Percentiles rank a stretch among this genome's conserved stretches.
phyloP scores from a whole-genome alignment of 768 basidiomycete species.

The Panellus pusillus region DNA sequence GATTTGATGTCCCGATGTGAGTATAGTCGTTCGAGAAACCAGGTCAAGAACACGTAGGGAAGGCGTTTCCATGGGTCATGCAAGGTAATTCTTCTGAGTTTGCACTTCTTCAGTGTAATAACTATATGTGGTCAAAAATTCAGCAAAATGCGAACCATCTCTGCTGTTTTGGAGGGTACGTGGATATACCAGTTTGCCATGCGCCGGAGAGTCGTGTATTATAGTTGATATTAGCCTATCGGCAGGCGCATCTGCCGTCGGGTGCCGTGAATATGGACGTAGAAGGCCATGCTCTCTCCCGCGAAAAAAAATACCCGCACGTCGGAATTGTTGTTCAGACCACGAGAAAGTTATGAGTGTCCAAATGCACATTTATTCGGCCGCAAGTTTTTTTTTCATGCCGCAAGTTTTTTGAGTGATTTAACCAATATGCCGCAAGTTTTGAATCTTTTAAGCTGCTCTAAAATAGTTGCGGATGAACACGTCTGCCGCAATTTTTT shows the following conservation, averaged over 20 bases:
- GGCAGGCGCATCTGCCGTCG: slow-evolving; percentile 1
- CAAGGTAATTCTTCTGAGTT: not conserved
- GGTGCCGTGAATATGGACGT: slow-evolving; percentile 32
- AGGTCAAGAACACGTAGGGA: not conserved
- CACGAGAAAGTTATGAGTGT: slow-evolving; percentile 23
- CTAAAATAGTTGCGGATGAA: too few relatives aligned
- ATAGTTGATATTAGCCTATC: slow-evolving; percentile 4
- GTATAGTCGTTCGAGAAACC: not conserved
- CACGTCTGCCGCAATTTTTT: too few relatives aligned
- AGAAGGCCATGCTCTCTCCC: slow-evolving; percentile 14
- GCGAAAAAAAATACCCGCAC: slow-evolving; percentile 17
- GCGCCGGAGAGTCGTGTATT: not conserved
- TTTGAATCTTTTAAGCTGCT: too few relatives aligned
- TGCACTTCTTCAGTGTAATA: not conserved
- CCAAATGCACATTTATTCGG: too few relatives aligned
- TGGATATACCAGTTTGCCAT: not conserved
- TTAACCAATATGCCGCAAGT: too few relatives aligned
- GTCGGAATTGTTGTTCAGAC: slow-evolving; percentile 31
- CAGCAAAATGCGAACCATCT: too few relatives aligned
- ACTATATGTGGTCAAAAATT: too few relatives aligned
- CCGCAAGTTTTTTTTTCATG: too few relatives aligned
- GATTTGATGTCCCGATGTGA: not conserved
- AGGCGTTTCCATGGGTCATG: not conserved
- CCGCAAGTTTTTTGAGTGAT: too few relatives aligned
- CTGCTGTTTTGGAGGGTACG: too few relatives aligned